Evolutionary conservation across 129 eudicot species (phyloP).

Genomic region (Escallonia herrerae): DNA sequence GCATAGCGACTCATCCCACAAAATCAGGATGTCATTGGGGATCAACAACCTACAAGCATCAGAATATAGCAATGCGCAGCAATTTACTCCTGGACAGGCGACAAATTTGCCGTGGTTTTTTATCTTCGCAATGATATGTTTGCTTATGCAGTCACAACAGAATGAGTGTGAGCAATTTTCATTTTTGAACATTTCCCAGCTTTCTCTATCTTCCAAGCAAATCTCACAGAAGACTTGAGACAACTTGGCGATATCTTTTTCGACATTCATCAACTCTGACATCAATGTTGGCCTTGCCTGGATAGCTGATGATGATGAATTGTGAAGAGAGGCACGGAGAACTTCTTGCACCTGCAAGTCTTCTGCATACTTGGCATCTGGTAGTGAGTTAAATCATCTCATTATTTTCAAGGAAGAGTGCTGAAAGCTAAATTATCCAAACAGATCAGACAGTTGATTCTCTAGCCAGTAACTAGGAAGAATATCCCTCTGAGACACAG

Average conservation of each 20-base stretch:
- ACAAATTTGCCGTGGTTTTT: slow-evolving; percentile 24
- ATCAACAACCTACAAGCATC: slow-evolving; percentile 25
- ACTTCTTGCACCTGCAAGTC: slow-evolving; percentile 39
- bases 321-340: slow-evolving; percentile 20
- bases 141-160: slow-evolving; percentile 33
- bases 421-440: slow-evolving; percentile 5
- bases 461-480: no score
- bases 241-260: background rate
- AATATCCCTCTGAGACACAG: no score
- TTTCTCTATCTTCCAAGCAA: slow-evolving; percentile 30
- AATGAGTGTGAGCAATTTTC: slow-evolving; percentile 32
- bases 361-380: slow-evolving; percentile 27
- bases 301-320: slow-evolving; percentile 7
- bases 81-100: slow-evolving; percentile 32
- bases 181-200: slow-evolving; percentile 25
- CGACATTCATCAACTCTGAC: background rate
- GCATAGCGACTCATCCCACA: slow-evolving; percentile 44
- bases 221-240: slow-evolving; percentile 22
- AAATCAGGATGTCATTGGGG: slow-evolving; percentile 18
- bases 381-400: background rate
- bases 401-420: slow-evolving; percentile 5
- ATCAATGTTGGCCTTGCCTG: slow-evolving; percentile 3
- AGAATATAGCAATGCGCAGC: slow-evolving; percentile 24
- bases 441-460: no score
- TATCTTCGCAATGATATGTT: slow-evolving; percentile 35